A percentile compares a stretch with the other conserved stretches of the same genome.
Evolutionary conservation across 768 basidiomycete species (phyloP).

Genomic region (Suillus discolor): DNA sequence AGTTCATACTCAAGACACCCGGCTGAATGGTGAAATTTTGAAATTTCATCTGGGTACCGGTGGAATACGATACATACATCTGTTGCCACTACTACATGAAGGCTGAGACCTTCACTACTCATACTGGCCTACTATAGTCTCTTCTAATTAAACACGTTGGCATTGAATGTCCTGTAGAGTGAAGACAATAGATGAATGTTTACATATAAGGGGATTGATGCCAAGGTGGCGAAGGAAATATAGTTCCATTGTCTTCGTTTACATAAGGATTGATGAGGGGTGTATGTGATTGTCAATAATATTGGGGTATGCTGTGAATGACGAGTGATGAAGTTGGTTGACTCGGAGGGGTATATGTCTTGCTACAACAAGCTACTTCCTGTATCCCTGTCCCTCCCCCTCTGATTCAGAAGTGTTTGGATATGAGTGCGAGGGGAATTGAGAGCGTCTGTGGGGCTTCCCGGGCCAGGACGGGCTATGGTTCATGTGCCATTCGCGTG

Average conservation of each 20-base stretch:
- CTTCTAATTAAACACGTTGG: background rate
- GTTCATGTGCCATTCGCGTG: slow-evolving; percentile 24
- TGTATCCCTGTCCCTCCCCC: slow-evolving; percentile 20
- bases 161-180: background rate
- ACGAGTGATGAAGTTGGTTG: background rate
- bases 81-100: background rate
- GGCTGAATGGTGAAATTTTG: background rate
- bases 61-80: background rate
- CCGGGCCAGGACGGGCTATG: slow-evolving; percentile 5
- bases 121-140: background rate
- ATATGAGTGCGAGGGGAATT: background rate
- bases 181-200: background rate
- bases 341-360: background rate
- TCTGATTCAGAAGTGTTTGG: slow-evolving; percentile 22
- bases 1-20: background rate
- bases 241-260: background rate
- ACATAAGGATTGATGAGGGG: background rate
- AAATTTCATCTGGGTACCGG: too few relatives aligned
- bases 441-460: slow-evolving; percentile 3
- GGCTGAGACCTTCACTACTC: background rate
- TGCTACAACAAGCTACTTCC: background rate
- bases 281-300: background rate
- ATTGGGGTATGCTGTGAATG: background rate
- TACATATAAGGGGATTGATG: background rate
- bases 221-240: background rate